Evolutionary conservation across 805 yeast species (phyloP).

Genomic region (Suhomyces prunicola): DNA sequence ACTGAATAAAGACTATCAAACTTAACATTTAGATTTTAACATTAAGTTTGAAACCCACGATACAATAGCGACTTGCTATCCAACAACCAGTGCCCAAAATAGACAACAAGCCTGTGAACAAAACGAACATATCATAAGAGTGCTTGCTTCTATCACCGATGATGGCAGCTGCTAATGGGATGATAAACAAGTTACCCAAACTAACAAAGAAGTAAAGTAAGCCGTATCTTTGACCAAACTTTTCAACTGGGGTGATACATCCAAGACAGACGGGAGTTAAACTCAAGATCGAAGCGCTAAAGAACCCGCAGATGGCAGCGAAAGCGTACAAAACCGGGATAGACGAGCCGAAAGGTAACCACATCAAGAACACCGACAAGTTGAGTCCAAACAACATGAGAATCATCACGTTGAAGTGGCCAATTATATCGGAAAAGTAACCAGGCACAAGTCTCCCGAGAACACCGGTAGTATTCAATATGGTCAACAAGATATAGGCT

Average conservation of each 20-base stretch:
- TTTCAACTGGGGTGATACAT: conserved; percentile 56
- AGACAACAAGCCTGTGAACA: conserved; percentile 31
- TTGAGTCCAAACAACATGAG: conserved; percentile 45
- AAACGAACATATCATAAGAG: conserved; percentile 29
- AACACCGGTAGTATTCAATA: conserved; percentile 45
- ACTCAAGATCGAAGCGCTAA: conserved; percentile 59
- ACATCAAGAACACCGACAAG: conserved; percentile 49
- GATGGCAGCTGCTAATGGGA: conserved; percentile 35
- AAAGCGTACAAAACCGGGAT: conserved; percentile 47
- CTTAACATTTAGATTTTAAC: conserved; percentile 11
- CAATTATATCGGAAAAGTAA: conserved; percentile 49
- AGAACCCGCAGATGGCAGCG: conserved; percentile 54
- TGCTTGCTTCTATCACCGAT: conserved; percentile 29
- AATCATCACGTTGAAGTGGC: conserved; percentile 56
- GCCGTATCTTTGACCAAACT: conserved; percentile 69
- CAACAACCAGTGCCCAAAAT: conserved; percentile 25
- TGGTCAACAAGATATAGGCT: conserved; percentile 44
- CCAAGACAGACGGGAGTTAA: conserved; percentile 70
- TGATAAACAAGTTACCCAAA: conserved; percentile 33
- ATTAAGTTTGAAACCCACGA: conserved; percentile 25
- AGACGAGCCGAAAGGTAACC: conserved; percentile 62
- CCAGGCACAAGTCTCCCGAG: conserved; percentile 58
- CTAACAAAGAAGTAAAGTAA: conserved; percentile 61
- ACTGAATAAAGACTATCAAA: too few relatives aligned
- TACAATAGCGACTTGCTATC: conserved; percentile 26